Evolutionary conservation across 108 stramenopile genomes (phyloP), one percentile per base, ranked within the genome.

Genomic region (Skeletonema potamos): DNA sequence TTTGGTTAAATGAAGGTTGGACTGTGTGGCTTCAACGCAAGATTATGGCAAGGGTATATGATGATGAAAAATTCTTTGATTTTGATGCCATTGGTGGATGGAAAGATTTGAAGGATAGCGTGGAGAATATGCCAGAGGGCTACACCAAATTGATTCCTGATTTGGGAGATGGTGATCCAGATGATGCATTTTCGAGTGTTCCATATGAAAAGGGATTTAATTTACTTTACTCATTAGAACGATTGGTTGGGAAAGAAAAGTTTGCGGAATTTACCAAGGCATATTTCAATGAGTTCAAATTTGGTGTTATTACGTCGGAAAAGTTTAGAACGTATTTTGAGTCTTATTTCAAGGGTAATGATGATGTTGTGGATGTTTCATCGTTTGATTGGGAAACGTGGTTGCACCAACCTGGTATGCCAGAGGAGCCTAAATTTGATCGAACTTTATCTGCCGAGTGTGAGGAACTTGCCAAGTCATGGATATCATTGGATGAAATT

Each of bases 1-100:
- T 97, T 68, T 98, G 99, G 99, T 80, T 99, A 27, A 99, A 99
- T 72, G 99, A 99, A 66, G 99, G 99, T 20, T 98, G 96, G 95
- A 99, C 99, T 7, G 90, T 90, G 30, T 98, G 97, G 91, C 86
- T 98, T 7, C 92, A 99, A 82, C 84, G 99, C 7, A 97, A 97
- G 70, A 97, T 99, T 69, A 98, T 97, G 95, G 86, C 85, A 1
- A 74, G 67, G 26, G 88, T 94, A 33, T 66, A 86, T 51, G 58
- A 64, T 36, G 62, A 87, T 41, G 79, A 76, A 10, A 85, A 82
- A 41, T 88, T 91, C 48, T 83, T 96, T 56, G 91, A 91, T 43
- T 93, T 97, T 74, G 92, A 93, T 82, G 90, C 92, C 17, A 86
- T 92, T 65, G 87, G 88, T 58, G 89, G 91, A n/a, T 81, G 76